phyloP scores from a whole-genome alignment of 345 rosid genomes.

The Gossypium longicalyx region DNA sequence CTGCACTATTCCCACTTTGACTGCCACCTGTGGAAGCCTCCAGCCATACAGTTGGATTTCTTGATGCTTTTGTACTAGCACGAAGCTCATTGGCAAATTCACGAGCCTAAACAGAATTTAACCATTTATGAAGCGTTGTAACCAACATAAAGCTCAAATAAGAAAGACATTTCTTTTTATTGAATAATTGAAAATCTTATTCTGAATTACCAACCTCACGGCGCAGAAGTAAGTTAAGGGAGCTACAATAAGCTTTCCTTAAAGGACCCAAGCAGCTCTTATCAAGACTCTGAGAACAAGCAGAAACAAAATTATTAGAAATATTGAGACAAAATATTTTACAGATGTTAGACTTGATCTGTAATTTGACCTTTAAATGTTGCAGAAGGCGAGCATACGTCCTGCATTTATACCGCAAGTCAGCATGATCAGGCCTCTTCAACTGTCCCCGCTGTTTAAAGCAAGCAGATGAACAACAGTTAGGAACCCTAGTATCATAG shows the following conservation, averaged over 20 bases:
- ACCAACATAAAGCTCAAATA: constrained; percentile 3
- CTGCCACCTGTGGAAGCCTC: constrained; percentile 82
- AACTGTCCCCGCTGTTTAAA: constrained; percentile 85
- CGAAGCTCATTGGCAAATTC: constrained; percentile 99
- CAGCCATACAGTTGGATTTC: constrained; percentile 95
- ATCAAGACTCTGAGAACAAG: constrained; percentile 71
- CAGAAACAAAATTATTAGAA: constrained; percentile 18
- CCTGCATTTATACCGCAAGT: constrained; percentile 96
- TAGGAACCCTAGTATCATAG: constrained; percentile 14
- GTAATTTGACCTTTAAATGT: constrained; percentile 71
- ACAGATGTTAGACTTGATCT: constrained; percentile 10
- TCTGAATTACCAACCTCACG: constrained; percentile 67
- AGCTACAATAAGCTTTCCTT: constrained; percentile 97
- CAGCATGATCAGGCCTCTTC: constrained; percentile 99
- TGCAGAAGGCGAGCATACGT: constrained; percentile 98
- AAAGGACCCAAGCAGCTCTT: constrained; percentile 78
- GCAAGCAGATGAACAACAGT: constrained; percentile 18
- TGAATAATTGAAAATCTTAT: background rate
- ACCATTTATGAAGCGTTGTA: background rate
- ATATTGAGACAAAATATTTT: background rate
- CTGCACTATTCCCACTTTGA: constrained; percentile 62
- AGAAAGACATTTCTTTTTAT: background rate
- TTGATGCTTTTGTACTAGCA: constrained; percentile 96
- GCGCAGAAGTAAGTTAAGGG: constrained; percentile 94
- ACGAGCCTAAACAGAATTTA: constrained; percentile 64